These are phyloP conservation scores for Backusella sp. DNA, from an alignment of 192 early-diverging fungal genomes.

Conservation along the genomic window DNA sequence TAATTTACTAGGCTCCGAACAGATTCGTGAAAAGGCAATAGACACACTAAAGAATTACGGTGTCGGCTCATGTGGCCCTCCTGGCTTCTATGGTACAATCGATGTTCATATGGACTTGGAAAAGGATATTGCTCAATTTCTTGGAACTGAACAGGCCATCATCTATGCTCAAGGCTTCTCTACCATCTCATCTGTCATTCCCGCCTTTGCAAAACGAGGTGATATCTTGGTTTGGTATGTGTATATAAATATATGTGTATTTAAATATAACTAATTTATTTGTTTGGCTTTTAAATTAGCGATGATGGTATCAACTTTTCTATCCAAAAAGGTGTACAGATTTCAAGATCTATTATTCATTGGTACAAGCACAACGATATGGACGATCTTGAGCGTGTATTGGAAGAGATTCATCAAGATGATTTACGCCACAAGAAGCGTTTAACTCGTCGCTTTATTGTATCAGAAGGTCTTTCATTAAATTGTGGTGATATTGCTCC, in stretches of 20 bases:
- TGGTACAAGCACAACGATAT: conserved; percentile 98
- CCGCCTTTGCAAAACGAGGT: conserved; percentile 95
- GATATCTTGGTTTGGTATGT: conserved; percentile 89
- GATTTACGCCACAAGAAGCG: conserved; percentile 64
- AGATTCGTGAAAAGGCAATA: conserved; percentile 81
- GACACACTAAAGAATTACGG: conserved; percentile 74
- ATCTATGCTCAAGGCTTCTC: conserved; percentile 96
- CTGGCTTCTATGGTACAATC: conserved; percentile 92
- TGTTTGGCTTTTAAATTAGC: conserved; percentile 37
- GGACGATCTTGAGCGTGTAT: conserved; percentile 85
- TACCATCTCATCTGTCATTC: conserved; percentile 88
- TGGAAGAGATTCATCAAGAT: conserved; percentile 74
- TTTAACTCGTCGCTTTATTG: conserved; percentile 90
- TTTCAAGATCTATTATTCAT: conserved; percentile 85
- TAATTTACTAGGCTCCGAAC: conserved; percentile 72
- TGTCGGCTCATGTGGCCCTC: conserved; percentile 94
- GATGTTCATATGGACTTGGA: conserved; percentile 97
- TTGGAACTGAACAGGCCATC: conserved; percentile 84
- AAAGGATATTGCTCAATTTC: conserved; percentile 77
- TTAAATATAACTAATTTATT: neutral
- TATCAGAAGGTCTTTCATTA: conserved; percentile 88
- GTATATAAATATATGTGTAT: neutral
- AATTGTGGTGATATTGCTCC: conserved; percentile 88
- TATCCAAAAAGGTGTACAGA: conserved; percentile 85
- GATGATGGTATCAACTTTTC: conserved; percentile 90